Percentiles rank a stretch among this genome's conserved stretches.
Evolutionary conservation across 2,329 filamentous ascomycete species (phyloP).

Genomic region (Neofusicoccum ribis): DNA sequence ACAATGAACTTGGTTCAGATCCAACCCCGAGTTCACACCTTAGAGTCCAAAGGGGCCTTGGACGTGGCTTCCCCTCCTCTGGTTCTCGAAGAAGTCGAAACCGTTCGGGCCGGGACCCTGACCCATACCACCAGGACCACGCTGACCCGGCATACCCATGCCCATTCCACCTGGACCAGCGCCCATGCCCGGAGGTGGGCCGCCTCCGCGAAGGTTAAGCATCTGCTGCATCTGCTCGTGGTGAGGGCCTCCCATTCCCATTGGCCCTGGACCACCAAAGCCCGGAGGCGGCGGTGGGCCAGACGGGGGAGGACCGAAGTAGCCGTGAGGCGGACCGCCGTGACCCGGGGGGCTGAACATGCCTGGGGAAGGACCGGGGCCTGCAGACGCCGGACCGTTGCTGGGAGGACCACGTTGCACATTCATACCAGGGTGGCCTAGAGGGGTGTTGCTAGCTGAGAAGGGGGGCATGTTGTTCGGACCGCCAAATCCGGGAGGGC

Average conservation of each 20-base stretch:
- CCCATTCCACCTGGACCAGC: conserved; percentile 6
- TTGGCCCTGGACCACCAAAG: conserved; percentile 14
- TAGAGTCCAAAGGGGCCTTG: conserved; percentile 14
- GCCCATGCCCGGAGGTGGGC: conserved; percentile 14
- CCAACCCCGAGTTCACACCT: background rate
- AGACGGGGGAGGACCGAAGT: conserved; percentile 5
- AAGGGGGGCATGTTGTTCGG: conserved; percentile 24
- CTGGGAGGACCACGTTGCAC: conserved; percentile 30
- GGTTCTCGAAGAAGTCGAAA: conserved; percentile 12
- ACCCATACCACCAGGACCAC: background rate
- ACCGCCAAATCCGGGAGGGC: conserved; percentile 15
- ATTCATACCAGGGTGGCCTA: conserved; percentile 38
- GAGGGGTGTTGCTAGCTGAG: conserved; percentile 39
- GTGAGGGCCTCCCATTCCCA: conserved; percentile 16
- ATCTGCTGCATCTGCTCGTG: conserved; percentile 8
- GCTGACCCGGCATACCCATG: background rate
- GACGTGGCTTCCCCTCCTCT: conserved; percentile 11
- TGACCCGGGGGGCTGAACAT: conserved; percentile 14
- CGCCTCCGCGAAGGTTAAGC: conserved; percentile 10
- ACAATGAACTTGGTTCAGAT: background rate
- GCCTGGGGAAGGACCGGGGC: background rate
- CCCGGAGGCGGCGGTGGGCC: conserved; percentile 14
- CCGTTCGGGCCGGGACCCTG: background rate
- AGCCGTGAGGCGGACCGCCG: conserved; percentile 7
- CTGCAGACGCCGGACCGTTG: conserved; percentile 17